These are phyloP conservation scores for Eremochloa ophiuroides DNA, from an alignment of 176 grass and related monocot species.

Conservation along the genomic window DNA sequence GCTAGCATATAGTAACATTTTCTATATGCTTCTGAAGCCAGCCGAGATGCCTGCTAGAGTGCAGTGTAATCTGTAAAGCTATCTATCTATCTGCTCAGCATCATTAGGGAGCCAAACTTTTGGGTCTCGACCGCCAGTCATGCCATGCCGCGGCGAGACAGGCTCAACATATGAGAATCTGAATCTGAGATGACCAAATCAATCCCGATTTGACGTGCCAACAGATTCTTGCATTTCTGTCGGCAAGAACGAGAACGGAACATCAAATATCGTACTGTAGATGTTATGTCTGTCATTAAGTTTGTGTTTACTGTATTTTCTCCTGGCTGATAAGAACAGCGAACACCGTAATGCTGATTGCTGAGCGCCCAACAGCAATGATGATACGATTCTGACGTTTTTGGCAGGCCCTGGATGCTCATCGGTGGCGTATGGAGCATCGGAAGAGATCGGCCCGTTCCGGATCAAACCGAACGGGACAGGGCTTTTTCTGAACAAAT, in stretches of 20 bases:
- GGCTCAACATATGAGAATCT: background rate
- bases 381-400: background rate
- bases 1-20: background rate
- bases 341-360: no score
- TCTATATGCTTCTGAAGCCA: background rate
- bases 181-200: background rate
- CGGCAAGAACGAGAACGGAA: background rate
- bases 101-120: background rate
- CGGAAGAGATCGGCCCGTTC: constrained; percentile 88
- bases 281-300: background rate
- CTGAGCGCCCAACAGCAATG: background rate
- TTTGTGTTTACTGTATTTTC: background rate
- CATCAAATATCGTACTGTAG: background rate
- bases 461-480: constrained; percentile 64
- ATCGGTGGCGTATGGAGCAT: constrained; percentile 96
- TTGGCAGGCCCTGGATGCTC: constrained; percentile 88
- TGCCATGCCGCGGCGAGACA: background rate
- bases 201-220: constrained; percentile 11
- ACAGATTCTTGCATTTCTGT: background rate
- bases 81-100: background rate
- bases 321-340: background rate
- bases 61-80: background rate
- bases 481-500: constrained; percentile 75
- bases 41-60: background rate
- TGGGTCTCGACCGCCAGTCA: background rate